phyloP scores from a whole-genome alignment of 2,329 filamentous ascomycete genomes.

The Cladosporium halotolerans region DNA sequence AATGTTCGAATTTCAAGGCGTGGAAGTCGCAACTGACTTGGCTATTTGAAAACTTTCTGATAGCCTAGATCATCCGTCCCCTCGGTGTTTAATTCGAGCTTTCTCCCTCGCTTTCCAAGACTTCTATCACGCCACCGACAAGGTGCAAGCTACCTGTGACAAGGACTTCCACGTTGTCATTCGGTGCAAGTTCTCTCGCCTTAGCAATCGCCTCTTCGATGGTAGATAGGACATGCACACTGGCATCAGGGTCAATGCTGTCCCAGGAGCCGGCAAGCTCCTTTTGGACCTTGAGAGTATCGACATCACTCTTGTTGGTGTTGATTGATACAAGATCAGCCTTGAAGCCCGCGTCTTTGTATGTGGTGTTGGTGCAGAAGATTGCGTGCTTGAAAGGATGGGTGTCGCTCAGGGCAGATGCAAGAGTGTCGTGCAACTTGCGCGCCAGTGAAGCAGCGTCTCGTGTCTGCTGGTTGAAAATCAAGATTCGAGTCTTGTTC shows the following conservation, averaged over 20 bases:
- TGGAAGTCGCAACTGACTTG: neutral
- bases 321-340: slow-evolving; percentile 60
- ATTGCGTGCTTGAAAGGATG: slow-evolving; percentile 64
- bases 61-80: too few species aligned
- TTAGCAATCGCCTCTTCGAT: slow-evolving; percentile 63
- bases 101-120: slow-evolving; percentile 49
- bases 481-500: slow-evolving; percentile 51
- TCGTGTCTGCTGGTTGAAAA: slow-evolving; percentile 92
- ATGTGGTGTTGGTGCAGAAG: slow-evolving; percentile 74
- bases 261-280: slow-evolving; percentile 57
- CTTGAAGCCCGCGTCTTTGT: slow-evolving; percentile 53
- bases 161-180: slow-evolving; percentile 54
- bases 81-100: neutral
- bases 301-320: slow-evolving; percentile 52
- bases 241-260: slow-evolving; percentile 46
- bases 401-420: slow-evolving; percentile 32
- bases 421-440: slow-evolving; percentile 55
- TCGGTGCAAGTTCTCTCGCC: slow-evolving; percentile 39
- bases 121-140: slow-evolving; percentile 70
- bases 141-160: slow-evolving; percentile 82
- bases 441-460: slow-evolving; percentile 62
- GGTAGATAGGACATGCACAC: slow-evolving; percentile 55
- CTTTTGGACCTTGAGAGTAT: slow-evolving; percentile 60
- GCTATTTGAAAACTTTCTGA: neutral
- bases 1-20: slow-evolving; percentile 43